Evolutionary conservation across 2,329 filamentous ascomycete genomes (phyloP), one percentile per base, ranked within the genome.

Genomic region (Teratosphaeria gauchensis): DNA sequence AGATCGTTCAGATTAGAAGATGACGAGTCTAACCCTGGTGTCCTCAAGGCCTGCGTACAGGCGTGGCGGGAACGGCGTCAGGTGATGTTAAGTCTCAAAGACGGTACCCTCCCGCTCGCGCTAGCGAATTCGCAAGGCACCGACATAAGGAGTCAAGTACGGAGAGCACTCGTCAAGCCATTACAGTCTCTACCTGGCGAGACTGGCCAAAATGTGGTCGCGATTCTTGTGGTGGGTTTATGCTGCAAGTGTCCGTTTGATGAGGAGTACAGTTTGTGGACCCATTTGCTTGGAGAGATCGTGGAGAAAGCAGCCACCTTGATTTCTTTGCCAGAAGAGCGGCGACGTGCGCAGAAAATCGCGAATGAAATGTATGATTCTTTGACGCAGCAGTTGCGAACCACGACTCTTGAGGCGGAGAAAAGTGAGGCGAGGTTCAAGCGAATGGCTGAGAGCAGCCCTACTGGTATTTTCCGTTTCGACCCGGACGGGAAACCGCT

Each of bases 391-490:
- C 68, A 73, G 57, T 59, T 74, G 9, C 65, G 66, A 9, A 54
- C 69, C 11, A 68, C 65, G 7, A 69, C 66, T 2, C 57, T 71
- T 14, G 64, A 71, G 53, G 68, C 68, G 1, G 69, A 70, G 58
- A 61, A 70, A 9, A 72, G 68, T 7, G 74, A 76, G 52, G 68
- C 72, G 2, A 68, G 70, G 24, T 76, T 77, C 53, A 68, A 72
- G 19, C 65, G 72, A 4, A 73, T 77, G 62, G 74, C 75, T 2
- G 70, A 73, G 48, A 64, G 71, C 5, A 66, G 72, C 5, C 73
- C 75, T 3, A 68, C 76, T 3, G 75, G 71, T 1, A 77, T 78
- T 56, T 77, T 66, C 55, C 57, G 67, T 42, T 67, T 74, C 38
- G 67, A 69, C 19, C 58, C 67, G 4, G 57, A 66, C 19, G 74